phyloP scores from a whole-genome alignment of 2,329 filamentous ascomycete species.

The Trichoderma pleuroti region DNA sequence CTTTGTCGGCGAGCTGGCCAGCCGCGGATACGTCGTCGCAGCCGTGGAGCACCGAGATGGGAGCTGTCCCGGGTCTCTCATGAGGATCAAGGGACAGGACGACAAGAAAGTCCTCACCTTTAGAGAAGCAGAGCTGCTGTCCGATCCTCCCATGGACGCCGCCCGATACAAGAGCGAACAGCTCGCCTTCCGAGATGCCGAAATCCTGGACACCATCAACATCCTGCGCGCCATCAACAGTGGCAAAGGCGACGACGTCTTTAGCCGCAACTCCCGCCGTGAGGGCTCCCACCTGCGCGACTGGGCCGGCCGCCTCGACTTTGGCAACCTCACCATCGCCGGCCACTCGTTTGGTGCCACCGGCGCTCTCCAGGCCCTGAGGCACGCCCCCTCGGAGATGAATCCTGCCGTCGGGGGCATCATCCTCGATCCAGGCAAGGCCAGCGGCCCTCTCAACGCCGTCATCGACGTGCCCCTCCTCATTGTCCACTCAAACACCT shows the following conservation, averaged over 20 bases:
- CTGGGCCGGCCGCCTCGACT: constrained; percentile 54
- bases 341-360: constrained; percentile 68
- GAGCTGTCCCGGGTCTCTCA: constrained; percentile 44
- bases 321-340: constrained; percentile 51
- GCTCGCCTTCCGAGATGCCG: constrained; percentile 49
- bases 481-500: constrained; percentile 62
- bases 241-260: constrained; percentile 36
- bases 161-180: constrained; percentile 43
- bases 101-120: constrained; percentile 36
- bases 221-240: constrained; percentile 41
- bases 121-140: constrained; percentile 33
- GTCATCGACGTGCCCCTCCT: constrained; percentile 57
- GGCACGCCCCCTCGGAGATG: constrained; percentile 36
- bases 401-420: constrained; percentile 52
- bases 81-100: constrained; percentile 32
- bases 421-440: constrained; percentile 64
- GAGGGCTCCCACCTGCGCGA: constrained; percentile 46
- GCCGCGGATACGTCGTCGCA: constrained; percentile 47
- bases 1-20: constrained; percentile 49
- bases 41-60: constrained; percentile 52
- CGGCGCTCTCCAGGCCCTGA: constrained; percentile 58
- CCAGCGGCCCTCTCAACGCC: constrained; percentile 57
- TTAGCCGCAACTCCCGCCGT: constrained; percentile 41
- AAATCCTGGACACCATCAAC: constrained; percentile 44
- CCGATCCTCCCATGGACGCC: constrained; percentile 34